Evolutionary conservation across 805 yeast genomes (phyloP), one percentile per base, ranked within the genome.

Genomic region (Teunomyces pallodes): DNA sequence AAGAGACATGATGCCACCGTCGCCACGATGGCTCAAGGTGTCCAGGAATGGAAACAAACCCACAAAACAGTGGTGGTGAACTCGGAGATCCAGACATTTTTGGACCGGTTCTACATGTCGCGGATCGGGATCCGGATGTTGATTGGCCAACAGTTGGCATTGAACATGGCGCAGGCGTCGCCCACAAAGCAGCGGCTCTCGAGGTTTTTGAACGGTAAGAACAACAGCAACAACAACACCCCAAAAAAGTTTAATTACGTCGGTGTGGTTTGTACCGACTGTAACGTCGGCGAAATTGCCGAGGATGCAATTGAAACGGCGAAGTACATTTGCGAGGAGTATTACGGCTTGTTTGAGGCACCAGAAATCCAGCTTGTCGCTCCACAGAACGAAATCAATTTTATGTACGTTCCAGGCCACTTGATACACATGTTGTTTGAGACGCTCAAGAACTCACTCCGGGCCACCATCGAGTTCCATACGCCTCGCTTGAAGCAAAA

Each of bases 351-450:
- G 12, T 83, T 84, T 61, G 96, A 88, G 57, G 90, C 95, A 2
- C 97, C 96, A 2, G 77, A 85, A 54, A 91, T 90, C 14, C 83
- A 84, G 55, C 72, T 90, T 27, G 84, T 86, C 54, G 88, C 94
- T 52, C 85, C 87, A 14, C 80, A 81, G 16, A 86, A 87, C 61
- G 74, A 67, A 55, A 79, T 90, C 57, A 80, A 80, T 47, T 90
- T 90, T 67, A 87, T 89, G 89, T 90, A 90, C 61, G 96, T 90
- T 9, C 96, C 96, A 2, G 96, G 96, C 9, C 96, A 90, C 70
- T 76, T 90, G 62, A 85, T 87, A 59, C 97, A 90, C 61, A 90
- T 90, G 91, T 68, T 90, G 8, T 90, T 89, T 64, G 97, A 90
- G 69, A 86, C 90, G 6, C 75, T 90, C 65, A 90, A 90, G 62